phyloP scores from a whole-genome alignment of 129 eudicot genomes.

The Lonicera japonica region DNA sequence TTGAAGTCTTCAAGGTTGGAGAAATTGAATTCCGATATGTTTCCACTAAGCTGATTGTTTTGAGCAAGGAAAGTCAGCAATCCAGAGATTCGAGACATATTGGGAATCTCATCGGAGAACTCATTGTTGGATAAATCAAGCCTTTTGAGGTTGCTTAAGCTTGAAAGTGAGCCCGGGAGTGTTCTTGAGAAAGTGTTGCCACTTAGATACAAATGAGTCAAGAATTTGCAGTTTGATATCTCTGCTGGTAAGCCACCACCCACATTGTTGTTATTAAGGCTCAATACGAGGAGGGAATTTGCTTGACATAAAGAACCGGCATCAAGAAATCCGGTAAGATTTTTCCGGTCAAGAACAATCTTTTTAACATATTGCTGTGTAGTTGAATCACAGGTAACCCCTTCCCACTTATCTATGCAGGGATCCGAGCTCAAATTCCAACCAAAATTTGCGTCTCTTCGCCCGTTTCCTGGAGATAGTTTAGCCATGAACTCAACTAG shows the following conservation, averaged over 20 bases:
- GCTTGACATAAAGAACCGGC: slow-evolving; percentile 42
- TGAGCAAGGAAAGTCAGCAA: slow-evolving; percentile 44
- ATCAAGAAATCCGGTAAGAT: slow-evolving; percentile 54
- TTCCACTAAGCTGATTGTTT: slow-evolving; percentile 45
- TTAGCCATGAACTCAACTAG: slow-evolving; percentile 48
- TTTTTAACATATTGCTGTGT: slow-evolving; percentile 26
- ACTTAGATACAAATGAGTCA: slow-evolving; percentile 43
- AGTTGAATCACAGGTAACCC: slow-evolving; percentile 36
- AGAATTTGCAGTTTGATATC: slow-evolving; percentile 45
- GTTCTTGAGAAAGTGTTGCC: slow-evolving; percentile 45
- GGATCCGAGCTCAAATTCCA: slow-evolving; percentile 70
- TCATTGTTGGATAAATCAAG: slow-evolving; percentile 46
- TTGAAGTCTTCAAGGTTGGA: slow-evolving; percentile 44
- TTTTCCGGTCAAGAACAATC: slow-evolving; percentile 46
- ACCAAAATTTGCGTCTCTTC: slow-evolving; percentile 31
- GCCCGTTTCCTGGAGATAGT: slow-evolving; percentile 30
- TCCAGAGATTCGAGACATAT: slow-evolving; percentile 50
- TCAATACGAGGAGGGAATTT: slow-evolving; percentile 30
- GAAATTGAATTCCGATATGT: slow-evolving; percentile 32
- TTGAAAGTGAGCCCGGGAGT: slow-evolving; percentile 40
- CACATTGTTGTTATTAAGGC: slow-evolving; percentile 54
- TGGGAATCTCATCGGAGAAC: slow-evolving; percentile 54
- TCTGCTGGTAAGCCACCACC: slow-evolving; percentile 39
- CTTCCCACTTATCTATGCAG: slow-evolving; percentile 44
- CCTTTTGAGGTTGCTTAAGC: slow-evolving; percentile 41